A percentile compares a stretch with the other conserved stretches of the same genome.
Evolutionary conservation across 805 yeast species (phyloP).

Genomic region (Vanderwaltozyma tropicalis): DNA sequence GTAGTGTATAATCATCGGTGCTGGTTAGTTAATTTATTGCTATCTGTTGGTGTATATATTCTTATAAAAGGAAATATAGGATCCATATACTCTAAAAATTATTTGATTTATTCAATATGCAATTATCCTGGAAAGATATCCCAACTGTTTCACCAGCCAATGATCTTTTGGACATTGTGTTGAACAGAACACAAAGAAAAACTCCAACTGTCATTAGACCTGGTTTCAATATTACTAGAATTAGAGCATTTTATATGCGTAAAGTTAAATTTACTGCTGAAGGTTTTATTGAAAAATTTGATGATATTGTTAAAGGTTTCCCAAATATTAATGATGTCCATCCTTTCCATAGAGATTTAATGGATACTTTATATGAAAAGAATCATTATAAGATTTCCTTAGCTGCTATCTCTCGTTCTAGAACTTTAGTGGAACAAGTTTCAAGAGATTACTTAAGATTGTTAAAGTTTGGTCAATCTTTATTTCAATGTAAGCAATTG

Average conservation of each 20-base stretch:
- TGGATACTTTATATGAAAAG: conserved; percentile 96
- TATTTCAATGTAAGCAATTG: conserved; percentile 97
- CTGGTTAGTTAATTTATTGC: no score
- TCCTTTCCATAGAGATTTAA: conserved; percentile 95
- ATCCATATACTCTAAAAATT: no score
- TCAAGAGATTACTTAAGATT: conserved; percentile 90
- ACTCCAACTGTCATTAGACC: conserved; percentile 98
- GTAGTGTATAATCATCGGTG: no score
- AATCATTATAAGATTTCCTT: conserved; percentile 95
- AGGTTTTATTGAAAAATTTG: conserved; percentile 88
- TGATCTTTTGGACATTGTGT: conserved; percentile 91
- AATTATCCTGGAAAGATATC: conserved; percentile 96
- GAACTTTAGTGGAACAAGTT: conserved; percentile 88
- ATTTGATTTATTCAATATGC: conserved; percentile 43
- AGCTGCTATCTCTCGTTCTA: conserved; percentile 91
- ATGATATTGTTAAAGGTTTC: conserved; percentile 75
- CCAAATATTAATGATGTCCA: conserved; percentile 96
- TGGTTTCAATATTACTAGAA: conserved; percentile 92
- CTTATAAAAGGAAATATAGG: no score
- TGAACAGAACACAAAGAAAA: conserved; percentile 95
- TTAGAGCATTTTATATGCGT: conserved; percentile 95
- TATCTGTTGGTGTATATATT: no score
- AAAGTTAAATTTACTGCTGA: conserved; percentile 94
- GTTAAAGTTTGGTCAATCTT: conserved; percentile 92
- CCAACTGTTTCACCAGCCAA: conserved; percentile 88